A percentile compares a stretch with the other conserved stretches of the same genome.
Evolutionary conservation across 2,329 filamentous ascomycete genomes (phyloP).

Genomic region (Amylocarpus encephaloides): DNA sequence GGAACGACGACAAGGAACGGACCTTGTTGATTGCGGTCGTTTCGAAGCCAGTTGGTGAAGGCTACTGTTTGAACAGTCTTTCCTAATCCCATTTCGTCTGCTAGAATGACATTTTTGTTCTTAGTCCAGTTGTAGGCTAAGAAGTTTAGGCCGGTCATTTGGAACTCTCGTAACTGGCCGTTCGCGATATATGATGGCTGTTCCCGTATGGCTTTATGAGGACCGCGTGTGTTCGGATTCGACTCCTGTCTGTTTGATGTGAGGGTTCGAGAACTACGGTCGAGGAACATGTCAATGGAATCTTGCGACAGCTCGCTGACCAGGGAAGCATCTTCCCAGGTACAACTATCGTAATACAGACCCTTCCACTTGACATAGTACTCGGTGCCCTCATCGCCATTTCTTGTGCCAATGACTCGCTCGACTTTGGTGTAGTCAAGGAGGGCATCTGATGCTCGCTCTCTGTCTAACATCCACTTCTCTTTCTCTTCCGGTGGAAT

Average conservation of each 20-base stretch:
- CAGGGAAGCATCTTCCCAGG: conserved; percentile 77
- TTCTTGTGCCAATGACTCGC: conserved; percentile 77
- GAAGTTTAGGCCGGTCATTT: conserved; percentile 91
- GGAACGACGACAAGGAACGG: conserved; percentile 97
- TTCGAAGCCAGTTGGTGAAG: conserved; percentile 94
- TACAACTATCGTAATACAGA: conserved; percentile 86
- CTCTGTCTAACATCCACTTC: conserved; percentile 91
- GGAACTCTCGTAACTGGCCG: conserved; percentile 85
- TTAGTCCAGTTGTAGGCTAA: conserved; percentile 93
- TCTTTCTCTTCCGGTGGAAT: conserved; percentile 80
- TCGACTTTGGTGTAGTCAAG: conserved; percentile 90
- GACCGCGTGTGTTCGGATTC: conserved; percentile 66
- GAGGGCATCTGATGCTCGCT: conserved; percentile 80
- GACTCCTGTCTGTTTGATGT: conserved; percentile 72
- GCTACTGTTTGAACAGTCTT: conserved; percentile 98
- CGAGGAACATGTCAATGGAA: conserved; percentile 86
- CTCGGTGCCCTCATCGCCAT: conserved; percentile 73
- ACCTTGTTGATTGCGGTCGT: conserved; percentile 82
- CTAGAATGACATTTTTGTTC: conserved; percentile 91
- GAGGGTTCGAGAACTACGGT: conserved; percentile 75
- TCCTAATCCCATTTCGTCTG: conserved; percentile 96
- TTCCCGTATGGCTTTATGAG: conserved; percentile 64
- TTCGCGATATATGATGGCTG: conserved; percentile 81
- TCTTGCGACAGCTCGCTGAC: conserved; percentile 75
- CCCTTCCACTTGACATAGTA: conserved; percentile 98